Evolutionary conservation across 2,329 filamentous ascomycete species (phyloP), one percentile per base, ranked within the genome.

Genomic region (Botrytis tulipae): DNA sequence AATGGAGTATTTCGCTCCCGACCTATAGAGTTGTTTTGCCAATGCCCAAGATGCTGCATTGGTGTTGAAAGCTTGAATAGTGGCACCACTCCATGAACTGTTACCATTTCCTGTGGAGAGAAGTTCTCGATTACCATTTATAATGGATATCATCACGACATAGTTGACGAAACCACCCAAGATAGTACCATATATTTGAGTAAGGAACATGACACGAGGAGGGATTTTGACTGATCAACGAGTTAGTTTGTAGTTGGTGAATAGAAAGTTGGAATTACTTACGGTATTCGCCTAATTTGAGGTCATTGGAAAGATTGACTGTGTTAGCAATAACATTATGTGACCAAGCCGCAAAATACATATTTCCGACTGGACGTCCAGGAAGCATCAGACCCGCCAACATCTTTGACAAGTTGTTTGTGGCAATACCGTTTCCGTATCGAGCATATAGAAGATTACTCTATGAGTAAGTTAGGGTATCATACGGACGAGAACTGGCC

Each of bases 261-360:
- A 51, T 70, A 54, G 44, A 25, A 29, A 37, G 25, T 16, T 1
- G 40, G 5, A 0, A 25, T 32, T 5, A 82, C 84, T 70, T 80
- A 86, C 86, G 83, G 69, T 89, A 89, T 81, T 89, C 86, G 32
- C 87, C 88, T 83, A 89, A 84, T 80, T 89, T 89, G 37, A 89
- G 78, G 75, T 88, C 86, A 65, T 84, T 85, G 54, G 82, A 86
- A 10, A 89, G 80, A 71, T 82, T 85, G 62, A 89, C 84, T 0
- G 83, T 81, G 68, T 87, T 87, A 3, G 73, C 20, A 67, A 89
- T 88, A 67, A 89, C 85, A 54, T 85, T 87, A 79, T 89, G 87
- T 1, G 87, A 89, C 87, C 87, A 89, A 18, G 85, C 84, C 12
- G 87, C 85, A 77, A 86, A 86, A 76, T 84, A 85, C 80, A 85